phyloP scores from a whole-genome alignment of 73 alveolate genomes.

The Tetrahymena thermophila region DNA sequence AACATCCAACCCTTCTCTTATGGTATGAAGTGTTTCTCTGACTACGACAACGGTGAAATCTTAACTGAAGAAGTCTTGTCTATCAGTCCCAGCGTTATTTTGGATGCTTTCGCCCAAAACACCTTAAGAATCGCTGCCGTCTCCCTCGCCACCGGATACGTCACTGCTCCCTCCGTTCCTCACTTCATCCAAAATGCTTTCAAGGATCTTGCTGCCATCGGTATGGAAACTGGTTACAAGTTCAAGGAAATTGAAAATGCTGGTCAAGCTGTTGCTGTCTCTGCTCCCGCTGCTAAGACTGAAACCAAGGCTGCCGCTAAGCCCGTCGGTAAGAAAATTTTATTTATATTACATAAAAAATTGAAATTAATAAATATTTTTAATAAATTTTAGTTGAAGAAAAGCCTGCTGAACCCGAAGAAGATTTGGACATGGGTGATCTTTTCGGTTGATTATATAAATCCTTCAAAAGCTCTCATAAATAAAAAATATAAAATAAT shows the following conservation, averaged over 20 bases:
- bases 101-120: conserved; percentile 60
- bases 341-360: not conserved
- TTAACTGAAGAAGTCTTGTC: conserved; percentile 94
- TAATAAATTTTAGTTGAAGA: conserved; percentile 48
- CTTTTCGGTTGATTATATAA: conserved; percentile 69
- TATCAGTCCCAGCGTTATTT: conserved; percentile 82
- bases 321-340: not conserved
- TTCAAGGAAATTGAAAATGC: conserved; percentile 70
- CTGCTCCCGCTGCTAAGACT: conserved; percentile 48
- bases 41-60: conserved; percentile 91
- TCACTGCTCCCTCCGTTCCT: conserved; percentile 96
- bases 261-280: conserved; percentile 47
- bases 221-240: conserved; percentile 80
- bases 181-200: conserved; percentile 92
- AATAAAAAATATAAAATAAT: conserved; percentile 52
- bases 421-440: conserved; percentile 91
- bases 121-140: conserved; percentile 79
- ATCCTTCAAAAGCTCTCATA: conserved; percentile 2
- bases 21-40: conserved; percentile 84
- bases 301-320: conserved; percentile 36
- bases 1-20: conserved; percentile 96
- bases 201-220: conserved; percentile 95
- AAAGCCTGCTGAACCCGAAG: conserved; percentile 83
- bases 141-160: conserved; percentile 66
- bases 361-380: not conserved